These are phyloP conservation scores for Schizophyllum amplum DNA, from an alignment of 1,284 basidiomycete species.

Conservation along the genomic window DNA sequence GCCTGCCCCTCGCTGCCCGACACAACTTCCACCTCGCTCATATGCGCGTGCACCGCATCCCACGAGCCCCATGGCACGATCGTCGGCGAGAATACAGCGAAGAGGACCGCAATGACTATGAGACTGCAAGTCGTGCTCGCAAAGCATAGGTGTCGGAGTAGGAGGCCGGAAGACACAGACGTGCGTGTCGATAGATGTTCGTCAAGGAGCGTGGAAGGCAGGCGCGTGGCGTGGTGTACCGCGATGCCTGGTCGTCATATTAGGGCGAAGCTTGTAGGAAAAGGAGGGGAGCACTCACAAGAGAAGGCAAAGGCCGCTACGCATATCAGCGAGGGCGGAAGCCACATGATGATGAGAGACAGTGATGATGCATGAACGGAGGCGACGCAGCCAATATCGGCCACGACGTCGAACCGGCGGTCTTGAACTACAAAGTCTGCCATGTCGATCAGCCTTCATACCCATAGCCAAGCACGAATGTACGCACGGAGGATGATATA, in stretches of 20 bases:
- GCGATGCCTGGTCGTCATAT: constrained; percentile 17
- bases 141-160: constrained; percentile 29
- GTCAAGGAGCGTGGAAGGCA: constrained; percentile 20
- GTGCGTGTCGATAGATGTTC: constrained; percentile 26
- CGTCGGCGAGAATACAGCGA: constrained; percentile 24
- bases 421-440: constrained; percentile 36
- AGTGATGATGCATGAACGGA: constrained; percentile 26
- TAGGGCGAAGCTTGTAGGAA: neutral
- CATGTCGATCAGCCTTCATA: neutral
- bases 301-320: neutral
- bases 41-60: constrained; percentile 24
- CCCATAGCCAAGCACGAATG: neutral
- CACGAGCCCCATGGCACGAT: constrained; percentile 25
- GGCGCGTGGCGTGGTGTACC: constrained; percentile 25
- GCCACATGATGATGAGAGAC: constrained; percentile 26
- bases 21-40: constrained; percentile 26
- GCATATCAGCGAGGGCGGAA: constrained; percentile 15
- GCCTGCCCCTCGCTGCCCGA: constrained; percentile 17
- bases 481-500: constrained; percentile 45
- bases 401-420: constrained; percentile 32
- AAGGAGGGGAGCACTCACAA: neutral
- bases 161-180: constrained; percentile 26
- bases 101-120: constrained; percentile 25
- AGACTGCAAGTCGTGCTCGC: constrained; percentile 20
- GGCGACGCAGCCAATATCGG: constrained; percentile 29